phyloP scores from a whole-genome alignment of 345 rosid genomes.

The Eucalyptus dawsonii region DNA sequence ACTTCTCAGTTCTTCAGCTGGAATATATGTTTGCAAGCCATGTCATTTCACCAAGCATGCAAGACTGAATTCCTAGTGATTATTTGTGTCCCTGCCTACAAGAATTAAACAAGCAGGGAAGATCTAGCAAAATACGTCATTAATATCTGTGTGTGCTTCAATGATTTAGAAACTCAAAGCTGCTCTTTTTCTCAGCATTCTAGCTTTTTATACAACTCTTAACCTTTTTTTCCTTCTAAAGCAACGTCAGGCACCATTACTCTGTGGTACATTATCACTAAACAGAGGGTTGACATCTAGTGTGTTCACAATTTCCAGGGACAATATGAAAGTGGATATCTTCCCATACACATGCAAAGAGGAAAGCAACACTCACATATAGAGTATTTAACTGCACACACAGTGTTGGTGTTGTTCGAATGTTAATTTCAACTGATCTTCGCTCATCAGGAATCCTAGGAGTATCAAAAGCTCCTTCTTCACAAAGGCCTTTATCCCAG shows the following conservation, averaged over 20 bases:
- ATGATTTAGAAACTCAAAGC: background rate
- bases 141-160: background rate
- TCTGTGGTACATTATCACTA: background rate
- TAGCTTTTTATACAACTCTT: background rate
- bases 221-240: background rate
- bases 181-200: background rate
- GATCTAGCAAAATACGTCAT: background rate
- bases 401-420: constrained; percentile 49
- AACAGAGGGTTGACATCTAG: background rate
- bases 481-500: constrained; percentile 85
- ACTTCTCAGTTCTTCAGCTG: background rate
- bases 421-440: constrained; percentile 49
- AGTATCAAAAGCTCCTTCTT: constrained; percentile 85
- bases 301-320: background rate
- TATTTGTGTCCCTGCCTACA: background rate
- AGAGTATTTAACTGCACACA: constrained; percentile 92
- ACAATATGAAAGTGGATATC: background rate
- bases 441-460: constrained; percentile 61
- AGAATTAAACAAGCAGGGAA: background rate
- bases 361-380: constrained; percentile 38
- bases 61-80: background rate
- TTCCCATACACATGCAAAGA: background rate
- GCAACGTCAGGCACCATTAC: background rate
- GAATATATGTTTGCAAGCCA: background rate
- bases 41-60: background rate